phyloP scores from a whole-genome alignment of 2,329 filamentous ascomycete genomes.

The Ascochyta clinopodiicola region DNA sequence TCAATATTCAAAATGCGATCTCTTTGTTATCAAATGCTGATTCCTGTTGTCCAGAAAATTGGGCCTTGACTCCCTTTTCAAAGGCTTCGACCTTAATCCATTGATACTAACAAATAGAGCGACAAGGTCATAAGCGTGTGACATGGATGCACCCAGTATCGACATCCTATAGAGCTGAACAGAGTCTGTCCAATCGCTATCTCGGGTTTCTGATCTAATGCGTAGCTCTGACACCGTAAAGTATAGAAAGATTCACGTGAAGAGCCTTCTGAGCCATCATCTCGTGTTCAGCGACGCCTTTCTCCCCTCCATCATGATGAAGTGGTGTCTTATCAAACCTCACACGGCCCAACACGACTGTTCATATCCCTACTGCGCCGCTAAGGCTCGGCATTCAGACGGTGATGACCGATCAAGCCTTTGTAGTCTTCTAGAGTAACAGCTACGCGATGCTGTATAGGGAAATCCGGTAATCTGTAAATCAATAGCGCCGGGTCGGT shows the following conservation, averaged over 20 bases:
- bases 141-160: conserved; percentile 1
- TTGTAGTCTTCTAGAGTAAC: not conserved
- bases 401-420: not conserved
- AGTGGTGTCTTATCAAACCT: not conserved
- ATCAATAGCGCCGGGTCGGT: conserved; percentile 7
- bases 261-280: conserved; percentile 1
- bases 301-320: not conserved
- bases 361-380: not conserved
- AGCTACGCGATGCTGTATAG: not conserved
- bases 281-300: not conserved
- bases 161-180: not conserved
- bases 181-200: conserved; percentile 2
- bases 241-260: not conserved
- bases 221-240: not conserved
- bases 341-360: not conserved
- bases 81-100: not conserved
- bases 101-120: not conserved
- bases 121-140: not conserved
- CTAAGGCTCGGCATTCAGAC: not conserved
- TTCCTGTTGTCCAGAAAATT: not conserved
- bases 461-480: not conserved
- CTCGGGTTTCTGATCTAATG: not conserved
- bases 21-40: conserved; percentile 1
- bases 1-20: not conserved
- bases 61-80: not conserved